Conservation (phyloP, 169 alveolate genomes). For the Babesia divergens region DNA sequence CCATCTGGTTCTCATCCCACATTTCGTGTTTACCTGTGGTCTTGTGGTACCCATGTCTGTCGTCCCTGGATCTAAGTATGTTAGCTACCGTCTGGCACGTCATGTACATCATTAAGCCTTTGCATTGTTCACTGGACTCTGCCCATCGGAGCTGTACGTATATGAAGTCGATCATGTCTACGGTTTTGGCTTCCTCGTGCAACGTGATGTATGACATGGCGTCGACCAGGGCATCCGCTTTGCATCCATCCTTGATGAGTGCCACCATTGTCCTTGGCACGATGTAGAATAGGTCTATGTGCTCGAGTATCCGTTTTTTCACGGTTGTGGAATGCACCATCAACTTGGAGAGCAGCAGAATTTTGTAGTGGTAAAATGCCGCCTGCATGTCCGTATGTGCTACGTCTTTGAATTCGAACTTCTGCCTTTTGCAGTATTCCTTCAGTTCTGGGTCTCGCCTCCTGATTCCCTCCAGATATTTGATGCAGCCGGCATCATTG, state of each 20-base stretch:
- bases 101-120: constrained; percentile 16
- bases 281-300: constrained; percentile 9
- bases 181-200: constrained; percentile 41
- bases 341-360: constrained; percentile 42
- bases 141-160: constrained; percentile 13
- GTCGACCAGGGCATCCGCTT: constrained; percentile 30
- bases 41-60: constrained; percentile 20
- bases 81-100: constrained; percentile 33
- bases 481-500: neutral
- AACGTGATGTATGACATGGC: constrained; percentile 32
- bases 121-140: neutral
- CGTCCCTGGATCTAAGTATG: constrained; percentile 26
- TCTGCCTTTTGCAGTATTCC: neutral
- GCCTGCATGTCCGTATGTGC: neutral
- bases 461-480: neutral
- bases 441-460: constrained; percentile 7
- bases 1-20: constrained; percentile 40
- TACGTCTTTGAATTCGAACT: neutral
- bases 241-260: constrained; percentile 1
- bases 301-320: constrained; percentile 8
- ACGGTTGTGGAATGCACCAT: constrained; percentile 31
- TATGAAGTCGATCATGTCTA: neutral
- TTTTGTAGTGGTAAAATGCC: neutral
- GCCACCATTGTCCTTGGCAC: constrained; percentile 3
- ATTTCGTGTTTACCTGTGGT: neutral